Evolutionary conservation across 2,329 filamentous ascomycete species (phyloP), one percentile per base, ranked within the genome.

Genomic region (Fusarium irregulare): DNA sequence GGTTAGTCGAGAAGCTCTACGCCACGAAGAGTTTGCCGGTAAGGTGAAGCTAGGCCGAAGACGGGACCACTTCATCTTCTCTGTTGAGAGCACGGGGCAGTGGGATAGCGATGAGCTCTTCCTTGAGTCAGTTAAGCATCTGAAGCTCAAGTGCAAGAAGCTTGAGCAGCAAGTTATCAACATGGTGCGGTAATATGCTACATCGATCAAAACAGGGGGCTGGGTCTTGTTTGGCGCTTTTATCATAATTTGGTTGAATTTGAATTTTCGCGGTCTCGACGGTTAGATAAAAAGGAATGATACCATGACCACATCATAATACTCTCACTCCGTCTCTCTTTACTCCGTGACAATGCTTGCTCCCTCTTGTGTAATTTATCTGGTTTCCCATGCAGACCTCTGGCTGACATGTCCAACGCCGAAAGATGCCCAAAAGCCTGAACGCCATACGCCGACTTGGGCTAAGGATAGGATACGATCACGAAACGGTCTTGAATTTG

Each of bases 11-110:
- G 97, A 99, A 83, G 96, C 92, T 76, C 82, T 99, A 77, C 89
- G 96, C 51, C 95, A 99, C 78, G 86, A 91, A 27, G 96, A 98
- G 82, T 98, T 99, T 83, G 89, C 96, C 81, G 93, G 90, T 78
- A 99, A 98, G 85, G 96, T 99, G 70, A 94, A 94, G 85, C 88
- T 99, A 32, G 96, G 96, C 45, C 87, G 97, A 57, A 85, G 94
- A 75, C 87, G 94, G 71, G 96, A 99, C 80, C 97, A 99, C 83
- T 99, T 99, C 80, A 98, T 99, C 81, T 99, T 96, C 85, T 92
- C 90, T 57, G 87, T 99, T 37, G 96, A 99, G 85, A 98, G 94
- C 84, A 91, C 93, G 1, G 97, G 96, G 8, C 96, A 99, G 83
- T 97, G 93, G 85, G 91, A 96, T 63, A 97, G 94, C 77, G 95